Evolutionary conservation across 148 eudicot genomes (phyloP).

Genomic region (Arbutus unedo): DNA sequence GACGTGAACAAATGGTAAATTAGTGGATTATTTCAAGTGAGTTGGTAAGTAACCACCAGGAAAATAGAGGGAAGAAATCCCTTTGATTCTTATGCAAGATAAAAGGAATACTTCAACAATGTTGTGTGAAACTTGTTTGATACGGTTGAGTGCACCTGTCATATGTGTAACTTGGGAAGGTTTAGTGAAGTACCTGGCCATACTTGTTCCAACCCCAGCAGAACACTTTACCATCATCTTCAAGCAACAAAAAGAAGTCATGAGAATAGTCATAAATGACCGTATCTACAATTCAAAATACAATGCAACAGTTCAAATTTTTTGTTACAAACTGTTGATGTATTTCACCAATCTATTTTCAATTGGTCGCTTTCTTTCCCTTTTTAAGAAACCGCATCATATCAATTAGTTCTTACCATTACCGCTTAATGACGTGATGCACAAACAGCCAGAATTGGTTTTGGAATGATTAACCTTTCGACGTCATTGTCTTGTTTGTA

Average conservation of each 20-base stretch:
- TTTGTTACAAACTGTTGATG: not conserved
- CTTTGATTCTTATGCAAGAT: not conserved
- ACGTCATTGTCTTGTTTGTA: not conserved
- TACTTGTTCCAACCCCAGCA: slow-evolving; percentile 99
- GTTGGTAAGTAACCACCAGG: not conserved
- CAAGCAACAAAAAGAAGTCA: slow-evolving; percentile 21
- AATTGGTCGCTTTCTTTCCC: not conserved
- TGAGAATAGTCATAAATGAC: not conserved
- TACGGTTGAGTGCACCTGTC: not conserved
- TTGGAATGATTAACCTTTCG: not conserved
- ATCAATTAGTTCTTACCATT: not conserved
- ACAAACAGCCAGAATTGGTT: not conserved
- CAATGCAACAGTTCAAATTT: not conserved
- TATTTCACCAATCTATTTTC: not conserved
- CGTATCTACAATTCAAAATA: not conserved
- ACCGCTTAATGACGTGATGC: not conserved
- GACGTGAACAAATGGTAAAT: not conserved
- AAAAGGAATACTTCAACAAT: not conserved
- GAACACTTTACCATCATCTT: slow-evolving; percentile 75
- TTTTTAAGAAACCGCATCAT: not conserved
- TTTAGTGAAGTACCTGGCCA: slow-evolving; percentile 67
- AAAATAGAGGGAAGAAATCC: not conserved
- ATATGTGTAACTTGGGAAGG: not conserved
- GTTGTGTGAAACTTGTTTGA: not conserved
- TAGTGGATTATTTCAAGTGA: not conserved